phyloP scores from a whole-genome alignment of 352 stramenopile species.

The Thalassiosira oceanica region DNA sequence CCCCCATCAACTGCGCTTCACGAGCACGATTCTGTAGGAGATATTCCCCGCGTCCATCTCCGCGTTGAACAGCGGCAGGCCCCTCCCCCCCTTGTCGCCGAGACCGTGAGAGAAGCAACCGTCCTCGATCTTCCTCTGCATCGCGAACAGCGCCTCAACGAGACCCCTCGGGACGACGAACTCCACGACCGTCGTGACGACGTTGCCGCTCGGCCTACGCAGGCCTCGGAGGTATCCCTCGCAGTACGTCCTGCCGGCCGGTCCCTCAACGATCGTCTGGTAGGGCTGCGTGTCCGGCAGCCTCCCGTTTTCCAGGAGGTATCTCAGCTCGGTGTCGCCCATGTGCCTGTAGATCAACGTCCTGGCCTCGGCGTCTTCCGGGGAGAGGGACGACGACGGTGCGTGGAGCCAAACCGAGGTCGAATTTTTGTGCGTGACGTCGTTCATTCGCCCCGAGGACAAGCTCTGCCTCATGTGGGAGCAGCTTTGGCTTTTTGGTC shows the following conservation, averaged over 20 bases:
- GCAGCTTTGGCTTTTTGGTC: background rate
- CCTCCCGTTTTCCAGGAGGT: background rate
- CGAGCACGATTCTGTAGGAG: background rate
- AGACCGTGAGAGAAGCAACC: background rate
- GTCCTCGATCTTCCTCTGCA: conserved; percentile 1
- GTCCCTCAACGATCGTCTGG: background rate
- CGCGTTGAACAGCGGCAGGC: background rate
- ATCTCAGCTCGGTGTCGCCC: background rate
- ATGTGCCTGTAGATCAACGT: conserved; percentile 2
- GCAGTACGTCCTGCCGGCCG: background rate
- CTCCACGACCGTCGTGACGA: background rate
- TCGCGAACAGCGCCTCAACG: background rate
- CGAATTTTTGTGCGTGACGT: background rate
- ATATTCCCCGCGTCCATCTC: background rate
- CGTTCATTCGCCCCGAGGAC: background rate
- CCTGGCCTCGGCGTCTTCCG: background rate
- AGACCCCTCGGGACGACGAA: background rate
- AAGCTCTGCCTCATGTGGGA: background rate
- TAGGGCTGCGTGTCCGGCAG: background rate
- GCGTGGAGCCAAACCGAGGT: background rate
- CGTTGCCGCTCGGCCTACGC: background rate
- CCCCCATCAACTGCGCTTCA: background rate
- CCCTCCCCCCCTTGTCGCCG: background rate
- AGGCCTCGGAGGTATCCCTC: background rate
- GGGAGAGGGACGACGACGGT: background rate